Evolutionary conservation across 192 early-diverging fungal genomes (phyloP).

Genomic region (Umbelopsis sp.): DNA sequence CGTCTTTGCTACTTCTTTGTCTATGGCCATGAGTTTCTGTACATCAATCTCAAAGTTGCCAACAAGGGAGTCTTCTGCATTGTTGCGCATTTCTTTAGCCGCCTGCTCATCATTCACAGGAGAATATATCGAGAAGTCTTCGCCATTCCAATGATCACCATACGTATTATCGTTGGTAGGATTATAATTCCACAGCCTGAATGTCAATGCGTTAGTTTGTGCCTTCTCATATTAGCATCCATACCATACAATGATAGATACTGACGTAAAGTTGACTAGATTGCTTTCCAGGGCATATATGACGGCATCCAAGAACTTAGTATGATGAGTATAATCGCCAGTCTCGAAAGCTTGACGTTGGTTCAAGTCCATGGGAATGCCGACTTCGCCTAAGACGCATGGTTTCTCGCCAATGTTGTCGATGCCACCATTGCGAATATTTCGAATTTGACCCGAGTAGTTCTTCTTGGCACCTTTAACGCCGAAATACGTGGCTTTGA

Average conservation of each 20-base stretch:
- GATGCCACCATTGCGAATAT: constrained; percentile 61
- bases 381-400: constrained; percentile 76
- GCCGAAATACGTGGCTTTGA: constrained; percentile 80
- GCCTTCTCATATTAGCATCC: neutral
- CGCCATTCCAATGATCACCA: constrained; percentile 87
- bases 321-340: constrained; percentile 73
- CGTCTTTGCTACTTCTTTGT: neutral
- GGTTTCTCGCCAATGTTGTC: constrained; percentile 65
- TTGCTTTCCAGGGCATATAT: constrained; percentile 72
- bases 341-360: constrained; percentile 68
- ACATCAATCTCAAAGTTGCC: neutral
- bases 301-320: constrained; percentile 77
- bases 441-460: constrained; percentile 72
- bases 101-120: constrained; percentile 7
- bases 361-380: constrained; percentile 89
- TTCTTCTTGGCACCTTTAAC: constrained; percentile 72
- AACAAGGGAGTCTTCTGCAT: neutral
- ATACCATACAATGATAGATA: neutral
- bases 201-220: neutral
- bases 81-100: neutral
- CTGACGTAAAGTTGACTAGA: constrained; percentile 75
- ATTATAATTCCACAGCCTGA: constrained; percentile 85
- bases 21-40: constrained; percentile 2
- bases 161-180: constrained; percentile 73
- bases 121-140: constrained; percentile 80